Conservation (phyloP, 2,329 filamentous ascomycete species). For the Pestalotiopsis sp. region DNA sequence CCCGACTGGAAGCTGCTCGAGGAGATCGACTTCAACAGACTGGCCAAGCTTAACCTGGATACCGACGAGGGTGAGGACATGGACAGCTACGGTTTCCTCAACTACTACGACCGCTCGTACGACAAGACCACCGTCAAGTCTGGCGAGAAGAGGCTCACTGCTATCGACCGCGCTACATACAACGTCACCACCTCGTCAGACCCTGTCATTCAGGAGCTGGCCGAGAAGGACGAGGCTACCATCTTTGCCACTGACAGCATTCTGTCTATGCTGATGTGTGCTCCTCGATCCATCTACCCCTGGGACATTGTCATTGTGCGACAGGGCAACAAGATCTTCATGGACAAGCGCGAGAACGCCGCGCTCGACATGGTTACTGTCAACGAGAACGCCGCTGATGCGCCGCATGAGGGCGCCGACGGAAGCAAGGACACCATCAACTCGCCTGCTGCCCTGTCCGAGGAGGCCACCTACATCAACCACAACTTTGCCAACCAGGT, state of each 20-base stretch:
- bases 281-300: constrained; percentile 93
- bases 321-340: constrained; percentile 95
- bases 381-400: constrained; percentile 97
- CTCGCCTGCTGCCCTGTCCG: constrained; percentile 87
- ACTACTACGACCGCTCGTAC: constrained; percentile 96
- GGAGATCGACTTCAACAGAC: constrained; percentile 97
- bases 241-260: constrained; percentile 98
- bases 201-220: constrained; percentile 94
- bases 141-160: constrained; percentile 82
- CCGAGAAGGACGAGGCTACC: constrained; percentile 92
- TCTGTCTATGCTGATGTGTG: constrained; percentile 98
- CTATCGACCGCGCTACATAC: constrained; percentile 93
- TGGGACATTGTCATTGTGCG: constrained; percentile 96
- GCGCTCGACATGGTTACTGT: constrained; percentile 97
- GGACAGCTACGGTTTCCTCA: constrained; percentile 94
- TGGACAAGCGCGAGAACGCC: constrained; percentile 97
- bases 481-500: constrained; percentile 99
- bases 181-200: constrained; percentile 97
- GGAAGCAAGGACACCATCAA: constrained; percentile 94
- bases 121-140: constrained; percentile 93
- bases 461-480: constrained; percentile 99
- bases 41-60: constrained; percentile 94
- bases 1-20: constrained; percentile 94
- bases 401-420: constrained; percentile 87
- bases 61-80: constrained; percentile 93